Base-by-base conservation (phyloP, 441 rosid species). In the Iberis amara region DNA sequence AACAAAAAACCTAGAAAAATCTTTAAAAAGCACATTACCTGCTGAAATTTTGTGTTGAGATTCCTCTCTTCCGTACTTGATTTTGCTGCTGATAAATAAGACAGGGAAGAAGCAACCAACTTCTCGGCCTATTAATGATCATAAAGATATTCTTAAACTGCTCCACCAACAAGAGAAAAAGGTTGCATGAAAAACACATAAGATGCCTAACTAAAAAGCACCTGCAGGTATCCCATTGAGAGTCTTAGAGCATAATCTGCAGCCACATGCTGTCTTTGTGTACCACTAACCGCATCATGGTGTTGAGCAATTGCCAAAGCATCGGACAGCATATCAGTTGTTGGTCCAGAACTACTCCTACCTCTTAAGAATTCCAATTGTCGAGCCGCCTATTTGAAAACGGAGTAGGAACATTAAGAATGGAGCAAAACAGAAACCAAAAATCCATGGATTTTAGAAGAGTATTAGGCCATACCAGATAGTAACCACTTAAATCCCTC, bases 231-330 rank as follows among this genome's bases (percentile, higher is more conserved):
- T 55, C 91, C 91, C 32, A 80, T 73, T 12, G 85, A 79, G 42
- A 83, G 69, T 58, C 91, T 77, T 57, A 79, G 76, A 45, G 87
- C 87, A 72, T 83, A 83, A 68, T 83, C 91, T 62, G 77, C 77
- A 46, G 87, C 87, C 48, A 83, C 91, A 48, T 81, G 91, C 66
- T 83, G 91, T 61, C 83, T 76, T 74, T 77, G 72, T 11, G 91
- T 83, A 56, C 91, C 87, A 42, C 80, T 67, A 67, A 83, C 83
- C 52, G 87, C 91, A 59, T 83, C 91, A 70, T 83, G 91, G 59
- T 83, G 91, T 62, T 83, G 91, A 55, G 83, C 85, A 62, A 79
- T 69, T 65, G 91, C 83, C 68, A 83, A 68, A 44, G 91, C 83
- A 71, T 83, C 85, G 0, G 82, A 85, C 52, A 81, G 60, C 46